These are phyloP conservation scores for Clavispora asparagi DNA, from an alignment of 805 yeast genomes.

Conservation along the genomic window DNA sequence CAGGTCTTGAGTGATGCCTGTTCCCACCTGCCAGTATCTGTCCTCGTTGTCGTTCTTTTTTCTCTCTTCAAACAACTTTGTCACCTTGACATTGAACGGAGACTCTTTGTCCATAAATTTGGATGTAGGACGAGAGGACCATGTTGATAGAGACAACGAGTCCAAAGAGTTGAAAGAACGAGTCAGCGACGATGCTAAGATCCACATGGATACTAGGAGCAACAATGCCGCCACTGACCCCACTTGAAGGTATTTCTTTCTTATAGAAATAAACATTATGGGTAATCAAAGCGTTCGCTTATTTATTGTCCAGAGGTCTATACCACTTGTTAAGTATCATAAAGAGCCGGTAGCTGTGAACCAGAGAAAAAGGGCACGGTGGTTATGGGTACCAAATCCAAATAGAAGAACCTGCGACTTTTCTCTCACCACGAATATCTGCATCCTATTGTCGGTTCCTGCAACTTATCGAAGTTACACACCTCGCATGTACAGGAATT, in stretches of 20 bases:
- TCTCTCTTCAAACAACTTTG: conserved; percentile 3
- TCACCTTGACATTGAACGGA: conserved; percentile 8
- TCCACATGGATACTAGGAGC: conserved; percentile 8
- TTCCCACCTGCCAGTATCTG: conserved; percentile 13
- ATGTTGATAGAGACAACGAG: conserved; percentile 9
- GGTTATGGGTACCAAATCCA: background rate
- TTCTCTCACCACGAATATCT: no score
- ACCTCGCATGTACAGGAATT: no score
- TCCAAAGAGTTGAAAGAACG: conserved; percentile 11
- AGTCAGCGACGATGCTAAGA: conserved; percentile 6
- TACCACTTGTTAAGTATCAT: background rate
- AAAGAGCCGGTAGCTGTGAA: background rate
- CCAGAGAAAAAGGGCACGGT: background rate
- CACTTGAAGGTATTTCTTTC: conserved; percentile 15
- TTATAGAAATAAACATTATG: conserved; percentile 10
- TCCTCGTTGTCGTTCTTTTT: conserved; percentile 6
- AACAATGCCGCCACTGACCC: conserved; percentile 10
- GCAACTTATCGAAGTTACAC: no score
- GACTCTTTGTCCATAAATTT: conserved; percentile 2
- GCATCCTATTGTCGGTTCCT: background rate
- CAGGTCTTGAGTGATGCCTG: conserved; percentile 5
- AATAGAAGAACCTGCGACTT: background rate
- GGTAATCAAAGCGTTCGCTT: background rate
- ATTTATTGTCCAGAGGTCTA: background rate
- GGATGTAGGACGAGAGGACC: background rate